These are phyloP conservation scores for Phytopythium chamaehyphon DNA, from an alignment of 352 stramenopile species.

Conservation along the genomic window DNA sequence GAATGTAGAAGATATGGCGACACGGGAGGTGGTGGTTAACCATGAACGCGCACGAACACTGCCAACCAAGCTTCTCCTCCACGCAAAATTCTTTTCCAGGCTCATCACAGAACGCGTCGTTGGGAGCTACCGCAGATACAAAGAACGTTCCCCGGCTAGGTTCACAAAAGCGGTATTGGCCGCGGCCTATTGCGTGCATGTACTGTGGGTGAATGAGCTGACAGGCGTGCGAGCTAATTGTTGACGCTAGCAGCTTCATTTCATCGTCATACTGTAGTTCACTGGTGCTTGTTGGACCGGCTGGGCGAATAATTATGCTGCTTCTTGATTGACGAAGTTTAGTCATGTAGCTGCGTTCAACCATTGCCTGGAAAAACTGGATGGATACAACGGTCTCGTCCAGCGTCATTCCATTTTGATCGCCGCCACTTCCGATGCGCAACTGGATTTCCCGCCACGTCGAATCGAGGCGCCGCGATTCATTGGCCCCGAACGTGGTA, in stretches of 20 bases:
- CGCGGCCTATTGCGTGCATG: conserved; percentile 17
- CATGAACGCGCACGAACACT: conserved; percentile 38
- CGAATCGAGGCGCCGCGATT: conserved; percentile 15
- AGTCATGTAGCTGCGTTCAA: conserved; percentile 23
- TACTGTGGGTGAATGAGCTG: conserved; percentile 28
- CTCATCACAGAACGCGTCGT: conserved; percentile 29
- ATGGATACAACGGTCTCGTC: conserved; percentile 28
- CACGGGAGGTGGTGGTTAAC: conserved; percentile 28
- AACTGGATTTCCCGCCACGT: conserved; percentile 25
- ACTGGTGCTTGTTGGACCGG: not conserved
- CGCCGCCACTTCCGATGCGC: conserved; percentile 8
- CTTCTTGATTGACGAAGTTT: conserved; percentile 8
- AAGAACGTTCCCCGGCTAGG: conserved; percentile 25
- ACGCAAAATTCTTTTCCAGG: conserved; percentile 29
- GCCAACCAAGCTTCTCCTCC: conserved; percentile 23
- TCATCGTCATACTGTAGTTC: conserved; percentile 20
- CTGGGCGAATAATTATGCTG: conserved; percentile 5
- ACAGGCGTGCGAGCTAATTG: conserved; percentile 16
- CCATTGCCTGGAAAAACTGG: conserved; percentile 28
- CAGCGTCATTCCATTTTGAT: conserved; percentile 17
- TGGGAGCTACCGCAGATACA: conserved; percentile 18
- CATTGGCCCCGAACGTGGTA: conserved; percentile 27
- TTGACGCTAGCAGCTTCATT: conserved; percentile 24
- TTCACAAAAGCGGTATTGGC: conserved; percentile 30
- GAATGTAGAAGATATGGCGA: conserved; percentile 30